These are phyloP conservation scores for Phaseolus lunatus DNA, from an alignment of 306 rosid genomes.

Conservation along the genomic window DNA sequence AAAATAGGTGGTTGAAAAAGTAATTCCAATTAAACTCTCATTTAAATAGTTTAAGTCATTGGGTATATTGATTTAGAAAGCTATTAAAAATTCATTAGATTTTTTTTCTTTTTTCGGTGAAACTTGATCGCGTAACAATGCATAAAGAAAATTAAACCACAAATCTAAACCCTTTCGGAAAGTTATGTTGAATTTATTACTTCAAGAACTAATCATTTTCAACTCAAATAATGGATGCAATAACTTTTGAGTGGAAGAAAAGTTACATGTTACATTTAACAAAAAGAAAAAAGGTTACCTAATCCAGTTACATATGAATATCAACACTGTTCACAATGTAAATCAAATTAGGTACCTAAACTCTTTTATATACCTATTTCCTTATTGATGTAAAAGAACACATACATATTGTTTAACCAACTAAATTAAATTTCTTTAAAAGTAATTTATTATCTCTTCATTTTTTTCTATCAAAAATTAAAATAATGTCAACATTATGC, in stretches of 20 bases:
- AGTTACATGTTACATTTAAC: background rate
- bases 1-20: too few relatives aligned
- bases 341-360: constrained; percentile 7
- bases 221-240: constrained; percentile 16
- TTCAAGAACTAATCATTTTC: constrained; percentile 25
- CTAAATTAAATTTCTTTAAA: too few relatives aligned
- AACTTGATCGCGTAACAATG: background rate
- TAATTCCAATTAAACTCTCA: too few relatives aligned
- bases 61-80: background rate
- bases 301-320: constrained; percentile 3
- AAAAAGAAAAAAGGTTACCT: background rate
- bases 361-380: background rate
- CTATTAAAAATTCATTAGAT: background rate
- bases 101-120: background rate
- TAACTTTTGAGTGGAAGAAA: background rate
- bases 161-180: background rate
- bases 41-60: background rate
- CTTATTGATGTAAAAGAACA: too few relatives aligned
- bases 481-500: background rate
- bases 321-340: background rate
- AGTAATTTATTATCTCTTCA: background rate
- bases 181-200: constrained; percentile 4
- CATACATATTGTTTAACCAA: too few relatives aligned
- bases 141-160: background rate
- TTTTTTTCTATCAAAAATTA: background rate